Evolutionary conservation across 2,329 filamentous ascomycete genomes (phyloP).

Genomic region (Claviceps capensis): DNA sequence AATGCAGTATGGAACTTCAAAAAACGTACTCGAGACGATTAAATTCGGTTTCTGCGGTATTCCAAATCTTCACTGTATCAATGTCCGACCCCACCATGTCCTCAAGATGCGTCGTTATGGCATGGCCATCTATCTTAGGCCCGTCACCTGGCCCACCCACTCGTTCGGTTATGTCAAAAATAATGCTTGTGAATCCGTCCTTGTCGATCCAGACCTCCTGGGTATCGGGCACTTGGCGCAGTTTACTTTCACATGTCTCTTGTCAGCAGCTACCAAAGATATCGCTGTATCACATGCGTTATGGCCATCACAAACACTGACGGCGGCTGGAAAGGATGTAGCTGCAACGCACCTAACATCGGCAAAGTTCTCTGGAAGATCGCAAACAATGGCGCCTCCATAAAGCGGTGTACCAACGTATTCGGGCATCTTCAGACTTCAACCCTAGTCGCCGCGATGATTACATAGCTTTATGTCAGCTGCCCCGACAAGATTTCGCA

Average conservation of each 20-base stretch:
- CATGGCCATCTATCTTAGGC: conserved; percentile 53
- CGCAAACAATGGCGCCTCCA: conserved; percentile 56
- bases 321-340: background rate
- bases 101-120: conserved; percentile 54
- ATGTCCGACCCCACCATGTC: conserved; percentile 53
- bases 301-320: background rate
- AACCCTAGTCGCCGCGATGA: no score
- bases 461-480: no score
- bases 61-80: conserved; percentile 53
- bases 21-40: conserved; percentile 36
- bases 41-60: conserved; percentile 47
- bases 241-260: conserved; percentile 32
- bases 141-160: conserved; percentile 42
- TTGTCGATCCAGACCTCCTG: conserved; percentile 87
- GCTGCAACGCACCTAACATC: conserved; percentile 51
- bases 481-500: no score
- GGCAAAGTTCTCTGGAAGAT: conserved; percentile 53
- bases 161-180: conserved; percentile 81
- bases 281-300: background rate
- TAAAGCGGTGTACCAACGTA: conserved; percentile 51
- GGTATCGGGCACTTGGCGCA: conserved; percentile 69
- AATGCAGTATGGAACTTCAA: background rate
- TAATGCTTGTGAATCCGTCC: conserved; percentile 72
- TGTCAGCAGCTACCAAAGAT: background rate
- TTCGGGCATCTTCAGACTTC: conserved; percentile 27